Evolutionary conservation across 2,329 filamentous ascomycete genomes (phyloP).

Genomic region (Pseudogymnoascus sp.): DNA sequence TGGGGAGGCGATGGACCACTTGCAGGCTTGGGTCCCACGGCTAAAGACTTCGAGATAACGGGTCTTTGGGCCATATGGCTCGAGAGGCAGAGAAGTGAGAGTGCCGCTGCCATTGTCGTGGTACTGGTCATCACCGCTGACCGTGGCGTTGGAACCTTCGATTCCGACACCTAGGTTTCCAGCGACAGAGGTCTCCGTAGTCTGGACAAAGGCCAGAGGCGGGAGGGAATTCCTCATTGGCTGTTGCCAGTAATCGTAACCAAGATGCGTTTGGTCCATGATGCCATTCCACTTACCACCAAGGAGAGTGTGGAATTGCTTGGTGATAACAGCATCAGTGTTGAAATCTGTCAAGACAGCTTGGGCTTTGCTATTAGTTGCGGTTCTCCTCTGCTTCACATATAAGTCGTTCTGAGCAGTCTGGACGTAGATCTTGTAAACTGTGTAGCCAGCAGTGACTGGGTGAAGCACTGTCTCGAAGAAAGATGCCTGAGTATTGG

Average conservation of each 20-base stretch:
- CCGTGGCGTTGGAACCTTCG: constrained; percentile 56
- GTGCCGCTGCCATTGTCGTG: constrained; percentile 47
- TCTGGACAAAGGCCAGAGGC: constrained; percentile 50
- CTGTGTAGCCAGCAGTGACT: constrained; percentile 46
- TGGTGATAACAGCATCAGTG: constrained; percentile 47
- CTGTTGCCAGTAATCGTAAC: constrained; percentile 57
- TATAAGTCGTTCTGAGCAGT: constrained; percentile 45
- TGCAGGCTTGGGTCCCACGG: constrained; percentile 42
- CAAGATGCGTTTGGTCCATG: constrained; percentile 50
- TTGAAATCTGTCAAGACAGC: constrained; percentile 45
- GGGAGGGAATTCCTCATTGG: constrained; percentile 63
- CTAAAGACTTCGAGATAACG: constrained; percentile 58
- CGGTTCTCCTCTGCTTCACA: constrained; percentile 46
- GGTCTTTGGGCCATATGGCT: constrained; percentile 45
- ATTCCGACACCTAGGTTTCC: constrained; percentile 56
- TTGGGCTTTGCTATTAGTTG: constrained; percentile 44
- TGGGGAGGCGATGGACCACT: constrained; percentile 42
- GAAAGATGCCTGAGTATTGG: constrained; percentile 45
- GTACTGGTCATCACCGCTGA: constrained; percentile 58
- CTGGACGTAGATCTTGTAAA: constrained; percentile 44
- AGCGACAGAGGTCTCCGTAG: constrained; percentile 46
- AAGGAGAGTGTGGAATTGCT: constrained; percentile 47
- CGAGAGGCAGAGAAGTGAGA: constrained; percentile 47
- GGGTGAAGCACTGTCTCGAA: constrained; percentile 56
- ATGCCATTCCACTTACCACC: constrained; percentile 56